Conservation (phyloP, 2,329 filamentous ascomycete species). For the Keithomyces neogunnii region DNA sequence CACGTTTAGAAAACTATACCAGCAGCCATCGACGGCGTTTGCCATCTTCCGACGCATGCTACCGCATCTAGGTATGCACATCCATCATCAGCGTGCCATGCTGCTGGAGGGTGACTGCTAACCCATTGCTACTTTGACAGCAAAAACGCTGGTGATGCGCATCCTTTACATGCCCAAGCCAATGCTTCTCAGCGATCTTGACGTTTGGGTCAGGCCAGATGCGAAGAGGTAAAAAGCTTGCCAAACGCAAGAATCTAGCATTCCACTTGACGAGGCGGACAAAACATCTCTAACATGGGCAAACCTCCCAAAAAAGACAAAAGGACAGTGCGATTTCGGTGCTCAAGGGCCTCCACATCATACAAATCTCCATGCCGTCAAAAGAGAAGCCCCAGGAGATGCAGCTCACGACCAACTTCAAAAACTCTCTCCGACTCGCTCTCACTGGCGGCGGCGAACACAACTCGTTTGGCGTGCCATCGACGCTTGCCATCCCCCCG, state of each 20-base stretch:
- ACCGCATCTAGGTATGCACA: slow-evolving; percentile 66
- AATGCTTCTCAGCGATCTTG: slow-evolving; percentile 70
- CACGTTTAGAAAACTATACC: slow-evolving; percentile 85
- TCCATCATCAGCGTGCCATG: neutral
- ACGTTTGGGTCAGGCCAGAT: slow-evolving; percentile 72
- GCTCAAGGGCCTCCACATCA: slow-evolving; percentile 78
- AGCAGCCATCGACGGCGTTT: slow-evolving; percentile 89
- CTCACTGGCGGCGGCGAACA: slow-evolving; percentile 81
- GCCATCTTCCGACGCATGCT: slow-evolving; percentile 97
- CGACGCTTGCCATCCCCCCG: slow-evolving; percentile 50
- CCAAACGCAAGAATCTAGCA: no score
- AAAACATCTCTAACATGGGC: no score
- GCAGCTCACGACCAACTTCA: slow-evolving; percentile 73
- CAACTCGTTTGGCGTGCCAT: slow-evolving; percentile 85
- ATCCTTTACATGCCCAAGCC: slow-evolving; percentile 84
- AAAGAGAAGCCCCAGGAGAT: slow-evolving; percentile 62
- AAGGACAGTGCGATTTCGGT: slow-evolving; percentile 78
- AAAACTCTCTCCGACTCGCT: slow-evolving; percentile 72
- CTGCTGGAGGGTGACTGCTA: neutral
- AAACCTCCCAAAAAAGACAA: slow-evolving; percentile 40
- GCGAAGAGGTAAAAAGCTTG: slow-evolving; percentile 29
- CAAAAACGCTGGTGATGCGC: slow-evolving; percentile 93
- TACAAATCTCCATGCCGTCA: slow-evolving; percentile 53
- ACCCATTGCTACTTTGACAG: slow-evolving; percentile 32
- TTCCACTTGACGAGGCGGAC: no score